A percentile compares a stretch with the other conserved stretches of the same genome.
These are phyloP conservation scores for Herpetospermum pedunculosum DNA, from an alignment of 306 rosid genomes.

Conservation along the genomic window DNA sequence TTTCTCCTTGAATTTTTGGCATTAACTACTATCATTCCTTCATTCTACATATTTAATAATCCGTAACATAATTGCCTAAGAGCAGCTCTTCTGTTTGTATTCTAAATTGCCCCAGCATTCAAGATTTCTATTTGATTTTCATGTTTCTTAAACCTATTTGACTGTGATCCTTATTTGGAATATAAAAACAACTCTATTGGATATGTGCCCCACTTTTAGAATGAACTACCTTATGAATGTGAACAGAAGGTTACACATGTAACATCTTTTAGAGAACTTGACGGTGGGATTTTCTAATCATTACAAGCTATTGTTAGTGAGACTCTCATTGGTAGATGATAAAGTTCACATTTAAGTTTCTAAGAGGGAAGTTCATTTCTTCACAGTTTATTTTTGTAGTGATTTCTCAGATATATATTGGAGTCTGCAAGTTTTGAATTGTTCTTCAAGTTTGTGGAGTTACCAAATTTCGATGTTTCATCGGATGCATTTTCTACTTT, in stretches of 20 bases:
- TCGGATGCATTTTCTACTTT: slow-evolving; percentile 95
- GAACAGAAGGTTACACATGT: neutral
- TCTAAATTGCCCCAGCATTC: neutral
- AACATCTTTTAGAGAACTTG: neutral
- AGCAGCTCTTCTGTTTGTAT: neutral
- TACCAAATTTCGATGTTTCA: slow-evolving; percentile 84
- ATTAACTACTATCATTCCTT: neutral
- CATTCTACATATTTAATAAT: neutral
- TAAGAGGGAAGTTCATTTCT: slow-evolving; percentile 17
- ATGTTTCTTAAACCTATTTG: neutral
- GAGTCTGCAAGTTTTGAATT: slow-evolving; percentile 84
- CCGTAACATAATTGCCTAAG: neutral
- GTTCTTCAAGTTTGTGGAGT: slow-evolving; percentile 90
- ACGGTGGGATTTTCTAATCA: neutral
- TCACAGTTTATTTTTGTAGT: slow-evolving; percentile 28
- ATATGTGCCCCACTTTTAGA: neutral
- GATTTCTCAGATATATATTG: slow-evolving; percentile 76
- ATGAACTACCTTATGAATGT: neutral
- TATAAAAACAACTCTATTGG: neutral
- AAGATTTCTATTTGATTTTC: neutral
- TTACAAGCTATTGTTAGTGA: neutral
- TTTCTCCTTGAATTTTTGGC: neutral
- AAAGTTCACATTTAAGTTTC: neutral
- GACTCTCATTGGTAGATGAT: neutral
- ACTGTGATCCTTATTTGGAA: neutral